Evolutionary conservation across 202 grass and related monocot species (phyloP), one percentile per base, ranked within the genome.

Genomic region (Saccharum hybrid): DNA sequence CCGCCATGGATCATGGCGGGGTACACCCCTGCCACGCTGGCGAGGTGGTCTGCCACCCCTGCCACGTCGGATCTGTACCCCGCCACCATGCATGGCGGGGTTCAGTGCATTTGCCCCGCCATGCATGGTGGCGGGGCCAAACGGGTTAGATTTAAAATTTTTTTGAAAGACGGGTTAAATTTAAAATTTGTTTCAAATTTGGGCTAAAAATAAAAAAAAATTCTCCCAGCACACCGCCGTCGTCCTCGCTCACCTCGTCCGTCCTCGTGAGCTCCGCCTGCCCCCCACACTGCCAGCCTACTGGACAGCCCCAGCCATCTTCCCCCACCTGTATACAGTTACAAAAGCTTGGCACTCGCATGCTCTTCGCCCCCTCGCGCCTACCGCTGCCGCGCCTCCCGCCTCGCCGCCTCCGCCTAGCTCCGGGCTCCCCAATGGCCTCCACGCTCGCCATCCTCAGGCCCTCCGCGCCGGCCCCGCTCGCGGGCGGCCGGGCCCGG

Each of bases 251-350:
- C 22, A 49, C 7, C 26, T 73, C 71, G 71, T 73, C 71, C 78
- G 52, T 21, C 71, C 78, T 89, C 83, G 83, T 82, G 67, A 84
- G 75, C 86, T 88, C 81, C 81, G 86, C 86, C 86, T 37, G 80
- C 70, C 12, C 74, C 63, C 19, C 74, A 62, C 19, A 67, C 86
- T 18, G 39, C 28, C 71, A 38, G 13, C 13, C 16, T 46, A 78
- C 75, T 84, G 68, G 75, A 23, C 85, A 66, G 77, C 77, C 11
- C 11, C 46, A 71, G 76, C 82, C 69, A 80, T 19, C 77, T 36
- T 36, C 49, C 37, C 43, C 43, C 51, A 30, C 78, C 60, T 66
- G 22, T 18, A 4, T 10, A 28, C 81, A 82, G 19, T 69, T 90
- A 90, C 79, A 79, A 79, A 9, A 79, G 68, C 51, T 83, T 54